Percentiles rank a stretch among this genome's conserved stretches.
phyloP scores from a whole-genome alignment of 208 protist genomes.

The Herpetomonas samuelpessoai region DNA sequence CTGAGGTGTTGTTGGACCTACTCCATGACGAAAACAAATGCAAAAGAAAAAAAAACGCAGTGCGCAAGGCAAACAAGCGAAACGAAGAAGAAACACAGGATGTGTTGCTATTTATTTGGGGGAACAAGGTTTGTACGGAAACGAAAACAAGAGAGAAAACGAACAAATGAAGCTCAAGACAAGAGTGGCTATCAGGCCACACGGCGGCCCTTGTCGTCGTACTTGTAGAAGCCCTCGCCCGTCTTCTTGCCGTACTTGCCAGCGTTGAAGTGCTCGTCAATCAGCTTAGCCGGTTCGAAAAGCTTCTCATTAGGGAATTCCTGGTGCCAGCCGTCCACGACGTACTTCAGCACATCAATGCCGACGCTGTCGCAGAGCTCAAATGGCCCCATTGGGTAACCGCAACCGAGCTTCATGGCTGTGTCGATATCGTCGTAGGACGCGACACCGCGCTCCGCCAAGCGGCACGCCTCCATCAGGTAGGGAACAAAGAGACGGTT shows the following conservation, averaged over 20 bases:
- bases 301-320: slow-evolving; percentile 54
- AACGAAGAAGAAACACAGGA: too few species aligned
- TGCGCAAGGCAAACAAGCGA: too few species aligned
- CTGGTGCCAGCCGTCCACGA: slow-evolving; percentile 74
- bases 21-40: too few species aligned
- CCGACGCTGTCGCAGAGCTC: slow-evolving; percentile 72
- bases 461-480: slow-evolving; percentile 66
- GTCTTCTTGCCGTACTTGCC: slow-evolving; percentile 89
- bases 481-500: slow-evolving; percentile 89
- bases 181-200: too few species aligned
- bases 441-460: slow-evolving; percentile 80
- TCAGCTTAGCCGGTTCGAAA: slow-evolving; percentile 57
- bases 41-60: slow-evolving; percentile 12
- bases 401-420: slow-evolving; percentile 88
- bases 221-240: slow-evolving; percentile 89
- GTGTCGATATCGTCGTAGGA: slow-evolving; percentile 77
- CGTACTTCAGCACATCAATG: slow-evolving; percentile 67
- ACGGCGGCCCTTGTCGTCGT: slow-evolving; percentile 33
- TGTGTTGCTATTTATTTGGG: too few species aligned
- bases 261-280: slow-evolving; percentile 49
- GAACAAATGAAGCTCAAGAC: too few species aligned
- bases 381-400: slow-evolving; percentile 91
- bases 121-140: too few species aligned
- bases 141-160: too few species aligned
- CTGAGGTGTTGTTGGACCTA: too few species aligned